Evolutionary conservation across 1,139 yeast species (phyloP).

Genomic region (Lodderomyces orthopsilosis): DNA sequence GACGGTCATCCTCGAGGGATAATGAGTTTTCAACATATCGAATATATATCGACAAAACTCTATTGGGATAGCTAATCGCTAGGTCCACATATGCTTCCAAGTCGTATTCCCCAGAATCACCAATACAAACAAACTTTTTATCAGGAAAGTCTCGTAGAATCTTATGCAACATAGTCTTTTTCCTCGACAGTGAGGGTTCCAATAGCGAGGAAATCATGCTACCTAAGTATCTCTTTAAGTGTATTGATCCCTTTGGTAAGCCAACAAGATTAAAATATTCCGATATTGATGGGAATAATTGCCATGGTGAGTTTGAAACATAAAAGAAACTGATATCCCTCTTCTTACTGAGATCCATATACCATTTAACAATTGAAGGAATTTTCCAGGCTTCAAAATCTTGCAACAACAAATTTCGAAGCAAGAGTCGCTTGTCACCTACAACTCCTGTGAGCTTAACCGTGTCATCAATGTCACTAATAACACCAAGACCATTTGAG

Average conservation of each 20-base stretch:
- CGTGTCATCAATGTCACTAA: constrained; percentile 94
- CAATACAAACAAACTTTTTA: constrained; percentile 76
- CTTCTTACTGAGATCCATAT: constrained; percentile 34
- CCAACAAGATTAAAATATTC: constrained; percentile 54
- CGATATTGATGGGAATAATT: constrained; percentile 63
- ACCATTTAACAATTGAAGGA: constrained; percentile 76
- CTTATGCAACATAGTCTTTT: constrained; percentile 59
- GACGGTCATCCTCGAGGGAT: constrained; percentile 50
- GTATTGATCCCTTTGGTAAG: constrained; percentile 76
- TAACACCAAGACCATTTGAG: constrained; percentile 61
- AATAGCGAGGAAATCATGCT: constrained; percentile 73
- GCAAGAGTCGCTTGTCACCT: constrained; percentile 79
- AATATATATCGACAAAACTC: constrained; percentile 72
- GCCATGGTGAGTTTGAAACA: constrained; percentile 96
- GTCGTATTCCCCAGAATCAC: constrained; percentile 96
- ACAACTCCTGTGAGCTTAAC: constrained; percentile 85
- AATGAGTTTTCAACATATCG: constrained; percentile 73
- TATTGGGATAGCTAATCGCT: constrained; percentile 59
- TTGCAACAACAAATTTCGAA: constrained; percentile 71
- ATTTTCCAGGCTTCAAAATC: constrained; percentile 66
- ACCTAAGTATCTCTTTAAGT: constrained; percentile 84
- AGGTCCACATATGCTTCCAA: constrained; percentile 84
- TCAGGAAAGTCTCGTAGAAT: constrained; percentile 74
- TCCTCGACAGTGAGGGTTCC: constrained; percentile 85
- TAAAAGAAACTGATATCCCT: constrained; percentile 68